These are phyloP conservation scores for Diddensiella santjacobensis DNA, from an alignment of 805 yeast genomes.

Conservation along the genomic window DNA sequence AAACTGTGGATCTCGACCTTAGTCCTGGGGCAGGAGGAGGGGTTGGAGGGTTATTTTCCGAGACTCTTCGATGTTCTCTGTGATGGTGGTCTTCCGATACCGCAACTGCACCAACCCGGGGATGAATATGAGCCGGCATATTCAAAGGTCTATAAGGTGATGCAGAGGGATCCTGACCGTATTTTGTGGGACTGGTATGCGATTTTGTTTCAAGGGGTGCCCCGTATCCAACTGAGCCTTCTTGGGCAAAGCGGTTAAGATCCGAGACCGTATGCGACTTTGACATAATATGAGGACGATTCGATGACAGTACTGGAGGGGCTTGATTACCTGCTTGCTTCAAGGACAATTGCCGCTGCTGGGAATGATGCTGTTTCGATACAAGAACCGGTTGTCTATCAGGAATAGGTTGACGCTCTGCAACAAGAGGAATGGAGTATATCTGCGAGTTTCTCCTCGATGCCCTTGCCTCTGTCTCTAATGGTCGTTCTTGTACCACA, in stretches of 20 bases:
- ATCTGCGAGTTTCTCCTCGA: not conserved
- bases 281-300: not conserved
- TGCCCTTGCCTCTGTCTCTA: not conserved
- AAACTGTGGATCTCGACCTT: slow-evolving; percentile 20
- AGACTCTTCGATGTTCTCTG: not conserved
- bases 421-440: not conserved
- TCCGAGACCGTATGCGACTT: slow-evolving; percentile 17
- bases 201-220: no score
- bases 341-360: not conserved
- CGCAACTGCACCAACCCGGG: slow-evolving; percentile 4
- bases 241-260: slow-evolving; percentile 1
- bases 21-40: slow-evolving; percentile 1
- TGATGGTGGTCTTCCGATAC: not conserved
- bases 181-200: not conserved
- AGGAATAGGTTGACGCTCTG: not conserved
- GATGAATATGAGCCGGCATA: slow-evolving; percentile 18
- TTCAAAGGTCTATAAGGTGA: slow-evolving; percentile 21
- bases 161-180: not conserved
- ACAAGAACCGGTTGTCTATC: not conserved
- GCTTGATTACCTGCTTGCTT: not conserved
- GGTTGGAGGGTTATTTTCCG: not conserved
- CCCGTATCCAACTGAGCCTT: not conserved
- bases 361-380: not conserved
- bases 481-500: not conserved
- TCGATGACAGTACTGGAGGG: not conserved